A percentile compares a stretch with the other conserved stretches of the same genome.
phyloP scores from a whole-genome alignment of 495 filamentous ascomycete genomes.

The Annulohypoxylon maeteangense region DNA sequence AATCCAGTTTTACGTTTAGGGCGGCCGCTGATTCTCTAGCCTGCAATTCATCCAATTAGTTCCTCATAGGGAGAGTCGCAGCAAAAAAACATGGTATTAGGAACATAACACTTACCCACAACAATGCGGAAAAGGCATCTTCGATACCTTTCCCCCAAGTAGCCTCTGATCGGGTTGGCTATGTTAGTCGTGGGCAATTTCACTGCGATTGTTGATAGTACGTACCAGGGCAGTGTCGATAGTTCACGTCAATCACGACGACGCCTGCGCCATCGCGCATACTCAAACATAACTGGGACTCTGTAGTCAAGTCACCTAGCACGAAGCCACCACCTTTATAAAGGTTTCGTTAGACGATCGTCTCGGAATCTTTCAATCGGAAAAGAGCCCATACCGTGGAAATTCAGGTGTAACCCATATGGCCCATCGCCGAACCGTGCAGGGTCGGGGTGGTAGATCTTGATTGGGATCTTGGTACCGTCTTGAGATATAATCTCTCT shows the following conservation, averaged over 20 bases:
- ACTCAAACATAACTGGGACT: conserved; percentile 56
- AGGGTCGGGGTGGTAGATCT: conserved; percentile 59
- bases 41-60: conserved; percentile 18
- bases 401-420: conserved; percentile 61
- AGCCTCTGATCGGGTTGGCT: conserved; percentile 44
- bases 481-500: conserved; percentile 53
- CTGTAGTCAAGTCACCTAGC: conserved; percentile 58
- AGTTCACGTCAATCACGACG: conserved; percentile 62
- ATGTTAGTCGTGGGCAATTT: not conserved
- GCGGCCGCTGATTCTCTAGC: conserved; percentile 46
- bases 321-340: conserved; percentile 56
- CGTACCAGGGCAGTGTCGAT: conserved; percentile 60
- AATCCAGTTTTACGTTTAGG: conserved; percentile 56
- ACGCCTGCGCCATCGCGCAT: conserved; percentile 56
- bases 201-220: not conserved
- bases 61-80: not conserved
- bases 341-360: conserved; percentile 7
- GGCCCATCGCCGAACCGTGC: conserved; percentile 51
- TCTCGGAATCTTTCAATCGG: not conserved
- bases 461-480: conserved; percentile 52
- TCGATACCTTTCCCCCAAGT: conserved; percentile 59
- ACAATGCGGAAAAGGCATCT: conserved; percentile 58
- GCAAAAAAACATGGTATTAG: not conserved
- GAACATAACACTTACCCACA: conserved; percentile 47
- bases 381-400: conserved; percentile 52